Evolutionary conservation across 495 filamentous ascomycete genomes (phyloP), one percentile per base, ranked within the genome.

Genomic region (Podospora pseudopauciseta): DNA sequence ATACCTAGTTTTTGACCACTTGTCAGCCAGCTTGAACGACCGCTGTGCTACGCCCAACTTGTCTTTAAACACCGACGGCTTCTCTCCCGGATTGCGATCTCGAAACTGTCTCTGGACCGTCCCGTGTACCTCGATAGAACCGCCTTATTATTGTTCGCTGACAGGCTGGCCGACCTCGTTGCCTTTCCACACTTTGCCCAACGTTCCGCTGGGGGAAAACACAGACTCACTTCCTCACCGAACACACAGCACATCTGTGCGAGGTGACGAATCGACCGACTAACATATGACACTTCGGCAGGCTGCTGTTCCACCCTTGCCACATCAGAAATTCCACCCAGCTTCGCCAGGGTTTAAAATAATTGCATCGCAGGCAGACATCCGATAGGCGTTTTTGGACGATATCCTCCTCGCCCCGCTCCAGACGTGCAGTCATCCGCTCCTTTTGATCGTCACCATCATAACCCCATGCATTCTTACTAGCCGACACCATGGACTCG

Each of bases 401-500:
- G 20, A 39, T 54, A 63, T 18, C 7, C 28, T 61, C 18, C 19
- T 59, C 60, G 57, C 57, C 61, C 27, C 64, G 57, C 65, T 34
- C 68, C 54, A 62, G 65, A 63, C 68, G 44, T 30, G 65, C 49
- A 65, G 56, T 64, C 63, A 58, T 70, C 56, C 67, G 55, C 68
- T 74, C 71, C 68, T 71, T 76, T 68, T 15, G 49, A 69, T 67
- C 63, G 71, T 60, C 60, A 30, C 44, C 64, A 71, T 60, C 60
- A 27, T 27, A 68, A 71, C 64, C 72, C 71, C 75, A 84, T 84
- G 82, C 75, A 79, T 83, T 69, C 74, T 28, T 70, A 68, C 62
- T 63, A 63, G 18, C 61, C 70, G 69, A 79, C 76, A 85, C 79
- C 70, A 91, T 91, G 89, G 88, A 90, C 77, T 89, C 89, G 78